phyloP scores from a whole-genome alignment of 2,329 filamentous ascomycete species.

The Ophiostoma australiae region DNA sequence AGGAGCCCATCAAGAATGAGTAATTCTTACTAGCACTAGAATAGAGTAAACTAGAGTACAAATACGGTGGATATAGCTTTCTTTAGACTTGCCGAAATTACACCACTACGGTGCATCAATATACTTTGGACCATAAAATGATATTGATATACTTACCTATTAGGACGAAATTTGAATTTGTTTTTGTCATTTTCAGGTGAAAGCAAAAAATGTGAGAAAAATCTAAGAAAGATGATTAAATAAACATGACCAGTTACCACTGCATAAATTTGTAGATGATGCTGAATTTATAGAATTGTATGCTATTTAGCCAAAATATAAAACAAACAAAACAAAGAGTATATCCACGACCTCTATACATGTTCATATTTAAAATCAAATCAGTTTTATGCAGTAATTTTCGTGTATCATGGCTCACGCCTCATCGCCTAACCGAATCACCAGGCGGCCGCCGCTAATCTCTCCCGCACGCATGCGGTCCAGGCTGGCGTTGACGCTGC shows the following conservation, averaged over 20 bases:
- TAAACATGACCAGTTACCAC: no score
- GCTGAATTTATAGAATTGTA: not conserved
- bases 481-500: slow-evolving; percentile 62
- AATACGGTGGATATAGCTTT: not conserved
- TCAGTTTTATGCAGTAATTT: not conserved
- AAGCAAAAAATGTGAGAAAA: not conserved
- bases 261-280: no score
- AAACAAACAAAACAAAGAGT: not conserved
- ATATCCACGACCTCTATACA: slow-evolving; percentile 1
- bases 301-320: not conserved
- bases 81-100: not conserved
- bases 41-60: not conserved
- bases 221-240: not conserved
- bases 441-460: slow-evolving; percentile 63
- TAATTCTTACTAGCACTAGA: not conserved
- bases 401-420: not conserved
- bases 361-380: not conserved
- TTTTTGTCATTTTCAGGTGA: not conserved
- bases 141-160: no score
- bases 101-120: not conserved
- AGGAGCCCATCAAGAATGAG: not conserved
- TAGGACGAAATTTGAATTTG: not conserved
- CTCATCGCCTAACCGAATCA: slow-evolving; percentile 43
- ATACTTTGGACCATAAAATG: not conserved
- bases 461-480: slow-evolving; percentile 61